Percentiles rank a stretch among this genome's conserved stretches.
Conservation (phyloP, 306 rosid genomes). For the Fragaria vesca region DNA sequence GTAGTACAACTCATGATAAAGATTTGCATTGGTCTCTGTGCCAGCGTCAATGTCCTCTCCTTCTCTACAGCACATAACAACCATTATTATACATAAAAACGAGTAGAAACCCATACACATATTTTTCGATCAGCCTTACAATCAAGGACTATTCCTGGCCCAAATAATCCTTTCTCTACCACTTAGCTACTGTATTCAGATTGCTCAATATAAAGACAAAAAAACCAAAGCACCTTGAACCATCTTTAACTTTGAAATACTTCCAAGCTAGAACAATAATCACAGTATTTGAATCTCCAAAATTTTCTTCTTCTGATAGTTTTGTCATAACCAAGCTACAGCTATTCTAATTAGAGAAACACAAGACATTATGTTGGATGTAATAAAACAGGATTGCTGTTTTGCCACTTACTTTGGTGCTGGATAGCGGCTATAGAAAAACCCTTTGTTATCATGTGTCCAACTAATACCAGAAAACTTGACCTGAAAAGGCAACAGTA, state of each 20-base stretch:
- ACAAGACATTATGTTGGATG: not conserved
- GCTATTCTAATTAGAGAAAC: not conserved
- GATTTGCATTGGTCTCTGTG: slow-evolving; percentile 78
- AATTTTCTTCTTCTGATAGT: not conserved
- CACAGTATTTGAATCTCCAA: not conserved
- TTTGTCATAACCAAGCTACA: slow-evolving; percentile 1
- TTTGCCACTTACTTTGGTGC: slow-evolving; percentile 66
- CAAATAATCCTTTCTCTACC: not conserved
- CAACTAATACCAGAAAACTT: slow-evolving; percentile 79
- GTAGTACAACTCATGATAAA: slow-evolving; percentile 72
- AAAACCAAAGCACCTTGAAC: not conserved
- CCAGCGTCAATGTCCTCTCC: slow-evolving; percentile 72
- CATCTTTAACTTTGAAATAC: not conserved
- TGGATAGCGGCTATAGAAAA: slow-evolving; percentile 89
- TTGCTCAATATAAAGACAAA: not conserved
- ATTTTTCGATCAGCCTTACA: not conserved
- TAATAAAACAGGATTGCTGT: not conserved
- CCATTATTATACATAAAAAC: slow-evolving; percentile 10
- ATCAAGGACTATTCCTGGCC: slow-evolving; percentile 1
- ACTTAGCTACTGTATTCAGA: not conserved
- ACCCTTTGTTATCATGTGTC: slow-evolving; percentile 88
- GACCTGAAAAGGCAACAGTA: slow-evolving; percentile 50
- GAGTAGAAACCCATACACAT: not conserved
- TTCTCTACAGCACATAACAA: slow-evolving; percentile 46
- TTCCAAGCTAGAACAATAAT: not conserved